Conservation (phyloP, 495 filamentous ascomycete species). For the Tuber melanosporum region DNA sequence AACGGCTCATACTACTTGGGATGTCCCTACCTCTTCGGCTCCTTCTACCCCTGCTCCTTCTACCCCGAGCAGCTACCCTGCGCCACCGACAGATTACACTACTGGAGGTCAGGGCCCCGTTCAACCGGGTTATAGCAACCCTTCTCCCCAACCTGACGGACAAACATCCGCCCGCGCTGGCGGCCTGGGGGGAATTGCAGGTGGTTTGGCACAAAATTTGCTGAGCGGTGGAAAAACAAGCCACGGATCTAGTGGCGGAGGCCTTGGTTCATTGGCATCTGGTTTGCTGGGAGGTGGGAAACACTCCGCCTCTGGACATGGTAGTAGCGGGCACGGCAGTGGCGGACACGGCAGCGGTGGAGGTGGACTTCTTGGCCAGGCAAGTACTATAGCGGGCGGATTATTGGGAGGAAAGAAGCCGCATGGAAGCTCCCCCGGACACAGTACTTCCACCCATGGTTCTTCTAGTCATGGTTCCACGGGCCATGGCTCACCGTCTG, state of each 20-base stretch:
- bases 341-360: slow-evolving; percentile 8
- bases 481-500: slow-evolving; percentile 8
- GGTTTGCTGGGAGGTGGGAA: slow-evolving; percentile 35
- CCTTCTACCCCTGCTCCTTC: slow-evolving; percentile 32
- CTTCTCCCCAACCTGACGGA: slow-evolving; percentile 25
- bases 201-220: slow-evolving; percentile 29
- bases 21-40: slow-evolving; percentile 56
- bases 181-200: slow-evolving; percentile 33
- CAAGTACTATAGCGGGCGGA: slow-evolving; percentile 35
- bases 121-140: slow-evolving; percentile 24
- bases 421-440: slow-evolving; percentile 10
- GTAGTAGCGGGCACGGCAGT: slow-evolving; percentile 10
- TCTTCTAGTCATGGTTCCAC: slow-evolving; percentile 13
- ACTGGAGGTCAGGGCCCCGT: slow-evolving; percentile 21
- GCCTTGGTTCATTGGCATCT: slow-evolving; percentile 20
- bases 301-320: slow-evolving; percentile 6
- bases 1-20: slow-evolving; percentile 71
- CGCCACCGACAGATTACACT: slow-evolving; percentile 24
- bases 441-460: slow-evolving; percentile 1
- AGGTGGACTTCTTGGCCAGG: slow-evolving; percentile 35
- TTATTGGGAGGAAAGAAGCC: slow-evolving; percentile 30
- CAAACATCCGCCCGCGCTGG: slow-evolving; percentile 25
- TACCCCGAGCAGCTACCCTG: slow-evolving; percentile 30
- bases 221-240: slow-evolving; percentile 25
- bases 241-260: slow-evolving; percentile 20